Evolutionary conservation across 2,329 filamentous ascomycete species (phyloP).

Genomic region (Lachnellula suecica): DNA sequence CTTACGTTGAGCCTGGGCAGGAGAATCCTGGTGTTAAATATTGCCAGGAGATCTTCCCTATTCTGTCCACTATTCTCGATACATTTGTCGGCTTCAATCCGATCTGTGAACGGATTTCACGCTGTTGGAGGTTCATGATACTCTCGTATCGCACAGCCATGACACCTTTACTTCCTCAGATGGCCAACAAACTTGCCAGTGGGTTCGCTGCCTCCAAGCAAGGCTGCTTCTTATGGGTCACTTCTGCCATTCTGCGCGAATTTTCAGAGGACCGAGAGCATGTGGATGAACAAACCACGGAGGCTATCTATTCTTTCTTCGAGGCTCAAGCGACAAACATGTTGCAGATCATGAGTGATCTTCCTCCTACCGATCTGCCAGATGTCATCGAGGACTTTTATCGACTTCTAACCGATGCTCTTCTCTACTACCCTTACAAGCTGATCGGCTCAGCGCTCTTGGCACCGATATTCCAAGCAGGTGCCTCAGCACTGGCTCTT

Average conservation of each 20-base stretch:
- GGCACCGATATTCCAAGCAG: conserved; percentile 81
- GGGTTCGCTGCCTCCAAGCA: conserved; percentile 86
- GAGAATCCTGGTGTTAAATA: conserved; percentile 94
- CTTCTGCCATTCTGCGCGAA: conserved; percentile 89
- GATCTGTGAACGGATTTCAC: conserved; percentile 89
- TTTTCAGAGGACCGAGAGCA: conserved; percentile 89
- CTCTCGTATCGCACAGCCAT: conserved; percentile 92
- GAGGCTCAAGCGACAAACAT: conserved; percentile 90
- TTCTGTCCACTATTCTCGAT: conserved; percentile 82
- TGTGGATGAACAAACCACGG: conserved; percentile 77
- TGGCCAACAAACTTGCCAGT: conserved; percentile 84
- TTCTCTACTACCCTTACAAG: conserved; percentile 87
- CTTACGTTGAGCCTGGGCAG: conserved; percentile 68
- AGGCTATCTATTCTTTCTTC: conserved; percentile 91
- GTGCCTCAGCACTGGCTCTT: conserved; percentile 80
- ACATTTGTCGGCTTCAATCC: conserved; percentile 84
- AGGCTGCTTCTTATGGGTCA: conserved; percentile 98
- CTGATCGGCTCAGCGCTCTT: conserved; percentile 79
- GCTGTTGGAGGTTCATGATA: conserved; percentile 96
- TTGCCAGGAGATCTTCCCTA: conserved; percentile 89
- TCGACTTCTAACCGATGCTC: conserved; percentile 84
- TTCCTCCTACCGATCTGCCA: conserved; percentile 62
- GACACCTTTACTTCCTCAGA: conserved; percentile 75
- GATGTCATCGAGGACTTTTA: conserved; percentile 75
- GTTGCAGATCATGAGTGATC: conserved; percentile 82